These are phyloP conservation scores for Mucor ambiguus DNA, from an alignment of 371 early-diverging fungal genomes.

Conservation along the genomic window DNA sequence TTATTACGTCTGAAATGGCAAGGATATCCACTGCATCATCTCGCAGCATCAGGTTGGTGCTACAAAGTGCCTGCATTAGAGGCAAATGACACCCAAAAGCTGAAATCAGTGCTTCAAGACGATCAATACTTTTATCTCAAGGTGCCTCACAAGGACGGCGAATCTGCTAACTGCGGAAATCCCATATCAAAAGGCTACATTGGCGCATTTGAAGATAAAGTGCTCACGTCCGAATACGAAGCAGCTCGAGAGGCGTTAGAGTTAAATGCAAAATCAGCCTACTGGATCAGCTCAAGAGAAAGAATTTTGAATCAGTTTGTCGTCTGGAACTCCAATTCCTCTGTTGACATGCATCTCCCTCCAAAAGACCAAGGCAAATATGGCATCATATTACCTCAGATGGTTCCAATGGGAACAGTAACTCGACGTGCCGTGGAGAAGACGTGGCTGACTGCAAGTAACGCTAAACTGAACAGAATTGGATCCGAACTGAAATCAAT, in stretches of 20 bases:
- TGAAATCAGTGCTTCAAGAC: slow-evolving; percentile 32
- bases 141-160: slow-evolving; percentile 91
- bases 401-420: slow-evolving; percentile 95
- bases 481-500: slow-evolving; percentile 95
- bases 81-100: slow-evolving; percentile 2
- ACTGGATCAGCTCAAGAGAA: slow-evolving; percentile 91
- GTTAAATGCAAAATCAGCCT: slow-evolving; percentile 81
- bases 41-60: slow-evolving; percentile 78
- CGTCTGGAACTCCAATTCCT: slow-evolving; percentile 63
- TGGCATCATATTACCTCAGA: slow-evolving; percentile 93
- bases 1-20: slow-evolving; percentile 86
- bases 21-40: slow-evolving; percentile 79
- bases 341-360: slow-evolving; percentile 51
- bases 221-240: slow-evolving; percentile 69
- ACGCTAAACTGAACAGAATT: slow-evolving; percentile 87
- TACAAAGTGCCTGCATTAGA: slow-evolving; percentile 56
- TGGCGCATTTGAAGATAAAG: slow-evolving; percentile 76
- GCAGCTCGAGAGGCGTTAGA: slow-evolving; percentile 82
- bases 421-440: slow-evolving; percentile 94
- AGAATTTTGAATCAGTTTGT: slow-evolving; percentile 88
- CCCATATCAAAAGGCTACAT: slow-evolving; percentile 87
- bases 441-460: slow-evolving; percentile 97
- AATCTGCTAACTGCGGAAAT: slow-evolving; percentile 80
- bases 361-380: slow-evolving; percentile 35
- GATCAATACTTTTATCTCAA: slow-evolving; percentile 63